phyloP scores from a whole-genome alignment of 352 stramenopile genomes.

The Pythium angustatum region DNA sequence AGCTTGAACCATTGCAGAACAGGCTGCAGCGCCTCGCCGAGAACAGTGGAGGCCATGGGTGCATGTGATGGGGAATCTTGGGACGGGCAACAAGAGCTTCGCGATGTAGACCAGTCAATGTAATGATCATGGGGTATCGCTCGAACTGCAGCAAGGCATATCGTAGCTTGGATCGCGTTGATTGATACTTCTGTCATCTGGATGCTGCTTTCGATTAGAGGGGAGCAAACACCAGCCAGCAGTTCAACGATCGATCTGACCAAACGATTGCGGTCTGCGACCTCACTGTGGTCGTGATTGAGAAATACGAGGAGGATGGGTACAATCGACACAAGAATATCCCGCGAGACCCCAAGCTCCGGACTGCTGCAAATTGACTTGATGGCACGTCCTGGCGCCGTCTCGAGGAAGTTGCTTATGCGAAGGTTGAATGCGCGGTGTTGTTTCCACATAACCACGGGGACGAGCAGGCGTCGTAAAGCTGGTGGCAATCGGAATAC shows the following conservation, averaged over 20 bases:
- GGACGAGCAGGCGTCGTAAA: slow-evolving; percentile 10
- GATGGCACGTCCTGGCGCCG: slow-evolving; percentile 7
- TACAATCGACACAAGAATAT: slow-evolving; percentile 6
- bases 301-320: slow-evolving; percentile 21
- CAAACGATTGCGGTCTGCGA: slow-evolving; percentile 6
- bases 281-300: slow-evolving; percentile 14
- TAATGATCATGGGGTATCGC: not conserved
- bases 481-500: slow-evolving; percentile 3
- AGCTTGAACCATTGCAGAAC: slow-evolving; percentile 3
- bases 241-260: slow-evolving; percentile 11
- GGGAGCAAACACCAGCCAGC: not conserved
- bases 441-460: slow-evolving; percentile 20
- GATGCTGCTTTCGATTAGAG: not conserved
- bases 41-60: not conserved
- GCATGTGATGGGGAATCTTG: not conserved
- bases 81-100: slow-evolving; percentile 4
- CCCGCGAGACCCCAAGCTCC: not conserved
- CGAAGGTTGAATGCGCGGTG: slow-evolving; percentile 20
- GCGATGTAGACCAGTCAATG: not conserved
- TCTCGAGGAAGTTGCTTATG: slow-evolving; percentile 10
- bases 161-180: slow-evolving; percentile 2
- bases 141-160: not conserved
- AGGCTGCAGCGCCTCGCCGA: slow-evolving; percentile 2
- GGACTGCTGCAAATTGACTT: not conserved
- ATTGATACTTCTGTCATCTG: not conserved